Conservation (phyloP, 208 protist species). For the Leishmania braziliensis region DNA sequence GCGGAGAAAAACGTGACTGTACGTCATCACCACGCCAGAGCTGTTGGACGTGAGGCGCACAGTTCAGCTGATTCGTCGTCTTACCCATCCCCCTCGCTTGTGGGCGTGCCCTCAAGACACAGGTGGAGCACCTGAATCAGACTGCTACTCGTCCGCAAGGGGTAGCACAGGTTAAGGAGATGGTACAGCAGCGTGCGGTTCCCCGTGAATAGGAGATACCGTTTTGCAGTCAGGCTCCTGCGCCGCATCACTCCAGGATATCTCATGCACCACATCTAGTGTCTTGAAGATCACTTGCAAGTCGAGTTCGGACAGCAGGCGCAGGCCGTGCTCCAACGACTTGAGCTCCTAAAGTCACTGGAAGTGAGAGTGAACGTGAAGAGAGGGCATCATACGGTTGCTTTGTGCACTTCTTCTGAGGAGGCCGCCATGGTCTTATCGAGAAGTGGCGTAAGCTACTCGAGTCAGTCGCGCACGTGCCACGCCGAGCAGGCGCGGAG, state of each 20-base stretch:
- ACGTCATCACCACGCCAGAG: slow-evolving; percentile 84
- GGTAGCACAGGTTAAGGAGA: slow-evolving; percentile 75
- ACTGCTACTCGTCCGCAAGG: slow-evolving; percentile 87
- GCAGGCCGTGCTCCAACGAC: slow-evolving; percentile 53
- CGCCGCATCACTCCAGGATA: slow-evolving; percentile 53
- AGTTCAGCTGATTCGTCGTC: slow-evolving; percentile 94
- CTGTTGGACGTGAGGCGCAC: slow-evolving; percentile 88
- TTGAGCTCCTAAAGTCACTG: slow-evolving; percentile 42
- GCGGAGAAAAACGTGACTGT: slow-evolving; percentile 83
- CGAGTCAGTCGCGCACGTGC: slow-evolving; percentile 51
- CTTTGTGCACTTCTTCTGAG: slow-evolving; percentile 94
- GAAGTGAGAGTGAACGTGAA: slow-evolving; percentile 77
- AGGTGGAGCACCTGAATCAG: slow-evolving; percentile 80
- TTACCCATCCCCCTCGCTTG: slow-evolving; percentile 88
- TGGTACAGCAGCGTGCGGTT: slow-evolving; percentile 77
- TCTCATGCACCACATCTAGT: slow-evolving; percentile 79
- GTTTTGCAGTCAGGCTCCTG: not conserved
- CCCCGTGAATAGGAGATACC: slow-evolving; percentile 40
- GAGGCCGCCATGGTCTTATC: slow-evolving; percentile 76
- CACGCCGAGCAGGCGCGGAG: slow-evolving; percentile 93
- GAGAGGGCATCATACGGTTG: slow-evolving; percentile 86
- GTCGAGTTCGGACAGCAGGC: slow-evolving; percentile 89
- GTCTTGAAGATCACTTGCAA: slow-evolving; percentile 82
- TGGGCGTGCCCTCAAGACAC: slow-evolving; percentile 59
- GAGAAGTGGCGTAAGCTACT: slow-evolving; percentile 87